Conservation (phyloP, 257 asterid species). For the Hygrophila difformis region DNA sequence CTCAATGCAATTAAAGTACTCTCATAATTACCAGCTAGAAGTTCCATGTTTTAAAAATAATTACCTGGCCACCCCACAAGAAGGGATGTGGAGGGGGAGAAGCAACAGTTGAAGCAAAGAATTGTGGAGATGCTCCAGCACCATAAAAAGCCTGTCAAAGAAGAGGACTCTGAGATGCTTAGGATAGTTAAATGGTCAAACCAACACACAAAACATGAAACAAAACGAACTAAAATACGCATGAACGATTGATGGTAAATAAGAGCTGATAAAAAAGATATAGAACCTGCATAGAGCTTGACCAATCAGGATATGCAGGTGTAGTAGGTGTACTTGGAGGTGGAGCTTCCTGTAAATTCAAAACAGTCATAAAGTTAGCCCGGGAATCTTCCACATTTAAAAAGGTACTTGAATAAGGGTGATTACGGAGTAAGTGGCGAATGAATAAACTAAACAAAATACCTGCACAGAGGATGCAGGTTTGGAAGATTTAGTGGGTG, state of each 20-base stretch:
- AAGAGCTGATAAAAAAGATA: conserved; percentile 2
- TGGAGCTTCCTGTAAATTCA: conserved; percentile 51
- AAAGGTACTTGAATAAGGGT: not conserved
- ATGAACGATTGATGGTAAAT: not conserved
- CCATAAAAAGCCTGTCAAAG: conserved; percentile 63
- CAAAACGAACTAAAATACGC: not conserved
- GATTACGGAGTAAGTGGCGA: not conserved
- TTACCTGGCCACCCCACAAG: conserved; percentile 79
- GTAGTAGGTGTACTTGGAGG: conserved; percentile 32
- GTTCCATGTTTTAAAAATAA: conserved; percentile 1
- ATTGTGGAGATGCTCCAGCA: conserved; percentile 70
- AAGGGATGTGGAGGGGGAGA: conserved; percentile 77
- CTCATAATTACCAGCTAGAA: conserved; percentile 3
- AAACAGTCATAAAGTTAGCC: conserved; percentile 1
- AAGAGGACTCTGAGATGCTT: not conserved
- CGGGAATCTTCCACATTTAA: not conserved
- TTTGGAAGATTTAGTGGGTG: conserved; percentile 51
- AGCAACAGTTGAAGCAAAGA: conserved; percentile 63
- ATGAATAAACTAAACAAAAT: not conserved
- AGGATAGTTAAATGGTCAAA: not conserved
- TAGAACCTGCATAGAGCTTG: conserved; percentile 72
- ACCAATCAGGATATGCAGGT: conserved; percentile 76
- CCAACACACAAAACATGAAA: not conserved
- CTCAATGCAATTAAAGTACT: conserved; percentile 1
- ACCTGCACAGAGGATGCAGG: conserved; percentile 51